These are phyloP conservation scores for Thelephora terrestris DNA, from an alignment of 1,284 basidiomycete genomes.

Conservation along the genomic window DNA sequence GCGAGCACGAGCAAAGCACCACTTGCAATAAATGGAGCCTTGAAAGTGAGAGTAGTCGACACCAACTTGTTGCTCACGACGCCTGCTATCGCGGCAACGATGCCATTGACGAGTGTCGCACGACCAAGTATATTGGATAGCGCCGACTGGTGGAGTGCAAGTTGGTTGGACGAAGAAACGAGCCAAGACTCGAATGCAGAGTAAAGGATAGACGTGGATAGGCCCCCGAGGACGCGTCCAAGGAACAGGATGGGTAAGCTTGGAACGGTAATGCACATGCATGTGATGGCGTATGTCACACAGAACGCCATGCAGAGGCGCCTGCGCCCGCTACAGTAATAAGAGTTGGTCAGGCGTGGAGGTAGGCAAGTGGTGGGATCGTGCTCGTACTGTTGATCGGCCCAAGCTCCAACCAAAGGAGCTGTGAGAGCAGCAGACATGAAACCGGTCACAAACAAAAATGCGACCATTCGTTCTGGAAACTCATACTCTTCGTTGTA, in stretches of 20 bases:
- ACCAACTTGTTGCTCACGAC: slow-evolving; percentile 57
- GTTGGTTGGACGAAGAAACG: slow-evolving; percentile 44
- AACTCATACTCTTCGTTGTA: slow-evolving; percentile 61
- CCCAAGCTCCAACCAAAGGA: slow-evolving; percentile 65
- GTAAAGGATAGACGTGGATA: slow-evolving; percentile 66
- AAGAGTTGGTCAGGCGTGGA: not conserved
- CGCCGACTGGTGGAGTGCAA: slow-evolving; percentile 42
- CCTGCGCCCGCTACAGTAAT: slow-evolving; percentile 44
- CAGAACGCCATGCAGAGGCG: slow-evolving; percentile 60
- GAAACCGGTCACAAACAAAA: slow-evolving; percentile 66
- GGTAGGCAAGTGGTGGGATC: not conserved
- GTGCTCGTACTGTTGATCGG: slow-evolving; percentile 55
- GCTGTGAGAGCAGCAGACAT: slow-evolving; percentile 57
- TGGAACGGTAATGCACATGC: slow-evolving; percentile 45
- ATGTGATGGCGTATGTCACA: slow-evolving; percentile 48
- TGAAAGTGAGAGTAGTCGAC: slow-evolving; percentile 34
- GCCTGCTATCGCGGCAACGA: slow-evolving; percentile 58
- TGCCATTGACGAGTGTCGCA: slow-evolving; percentile 60
- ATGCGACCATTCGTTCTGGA: slow-evolving; percentile 51
- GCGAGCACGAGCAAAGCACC: slow-evolving; percentile 42
- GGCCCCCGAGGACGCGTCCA: slow-evolving; percentile 55
- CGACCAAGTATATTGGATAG: slow-evolving; percentile 63
- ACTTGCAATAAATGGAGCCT: slow-evolving; percentile 56
- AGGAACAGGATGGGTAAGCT: slow-evolving; percentile 46
- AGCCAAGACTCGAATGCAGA: slow-evolving; percentile 71